Base-by-base conservation (phyloP, 2,329 filamentous ascomycete species). In the Alternaria atra region DNA sequence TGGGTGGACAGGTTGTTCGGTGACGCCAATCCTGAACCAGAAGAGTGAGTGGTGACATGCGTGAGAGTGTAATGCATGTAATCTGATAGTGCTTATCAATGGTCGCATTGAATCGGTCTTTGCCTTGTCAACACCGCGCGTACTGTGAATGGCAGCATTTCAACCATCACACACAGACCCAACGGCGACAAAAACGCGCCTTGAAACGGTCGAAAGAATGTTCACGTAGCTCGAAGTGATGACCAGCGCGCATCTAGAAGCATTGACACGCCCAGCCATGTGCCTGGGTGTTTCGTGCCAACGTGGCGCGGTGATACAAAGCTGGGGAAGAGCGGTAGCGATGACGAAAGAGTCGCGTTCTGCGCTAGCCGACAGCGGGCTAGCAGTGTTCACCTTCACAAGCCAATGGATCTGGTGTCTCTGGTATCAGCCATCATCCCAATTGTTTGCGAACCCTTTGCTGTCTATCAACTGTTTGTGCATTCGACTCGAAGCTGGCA, bases 361-460 rank as follows among this genome's bases (percentile, higher is more conserved):
- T 27, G 46, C 64, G 58, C 69, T 66, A 71, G 39, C 48, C 50
- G 37, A 39, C 23, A 47, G 60, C 55, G 61, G 67, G 65, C 55
- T 63, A 58, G 58, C 58, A 40, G 58, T 60, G 34, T 53, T 54
- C 52, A 70, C 65, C 58, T 69, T 73, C 71, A 72, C 72, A 68
- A 73, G 71, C 70, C 64, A 65, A 63, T 57, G 42, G 29, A 10
- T 58, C 52, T 47, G 52, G 53, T 51, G 57, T 20, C 40, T 23
- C n/a, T 43, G 34, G 27, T 55, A 46, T 54, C 63, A 57, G 48
- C 43, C 37, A 57, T 52, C 58, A 58, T 64, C 58, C 44, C 56
- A 56, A 52, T 46, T 54, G 47, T 37, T 53, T 46, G 56, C 60
- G 39, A 51, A 52, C 57, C 58, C 43, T 52, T 43, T 61, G 53